Percentiles rank a stretch among this genome's conserved stretches.
Conservation (phyloP, 2,329 filamentous ascomycete genomes). For the Cercospora sesami region DNA sequence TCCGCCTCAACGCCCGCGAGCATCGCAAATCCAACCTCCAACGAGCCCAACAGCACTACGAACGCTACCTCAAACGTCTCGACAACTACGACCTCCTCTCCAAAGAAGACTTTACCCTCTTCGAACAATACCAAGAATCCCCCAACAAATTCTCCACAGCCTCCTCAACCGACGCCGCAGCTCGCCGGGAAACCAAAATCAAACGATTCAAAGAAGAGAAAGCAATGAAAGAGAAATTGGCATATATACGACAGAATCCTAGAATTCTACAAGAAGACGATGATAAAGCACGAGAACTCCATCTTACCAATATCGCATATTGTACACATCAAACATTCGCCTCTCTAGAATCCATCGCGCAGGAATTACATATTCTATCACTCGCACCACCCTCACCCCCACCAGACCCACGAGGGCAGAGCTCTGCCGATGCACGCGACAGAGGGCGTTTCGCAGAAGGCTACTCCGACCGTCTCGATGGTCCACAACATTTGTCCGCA, state of each 20-base stretch:
- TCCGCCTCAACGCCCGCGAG: conserved; percentile 63
- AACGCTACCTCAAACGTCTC: conserved; percentile 72
- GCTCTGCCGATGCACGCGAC: conserved; percentile 49
- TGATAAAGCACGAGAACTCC: conserved; percentile 73
- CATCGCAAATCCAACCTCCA: conserved; percentile 62
- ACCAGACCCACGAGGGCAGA: conserved; percentile 38
- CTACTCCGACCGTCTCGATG: conserved; percentile 75
- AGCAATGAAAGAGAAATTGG: conserved; percentile 77
- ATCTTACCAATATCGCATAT: conserved; percentile 73
- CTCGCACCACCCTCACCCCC: conserved; percentile 62
- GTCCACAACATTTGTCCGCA: conserved; percentile 55
- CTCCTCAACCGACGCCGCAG: conserved; percentile 64
- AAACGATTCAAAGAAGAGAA: conserved; percentile 82
- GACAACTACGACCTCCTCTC: conserved; percentile 77
- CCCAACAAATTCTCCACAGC: conserved; percentile 72
- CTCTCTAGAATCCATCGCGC: conserved; percentile 79
- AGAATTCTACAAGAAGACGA: conserved; percentile 72
- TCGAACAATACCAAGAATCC: conserved; percentile 71
- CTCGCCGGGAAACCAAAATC: conserved; percentile 80
- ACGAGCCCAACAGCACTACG: conserved; percentile 68
- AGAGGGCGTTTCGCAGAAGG: conserved; percentile 51
- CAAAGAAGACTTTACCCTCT: conserved; percentile 64
- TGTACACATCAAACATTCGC: conserved; percentile 79
- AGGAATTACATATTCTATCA: conserved; percentile 79
- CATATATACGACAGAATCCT: conserved; percentile 63